Evolutionary conservation across 805 yeast genomes (phyloP), one percentile per base, ranked within the genome.

Genomic region (Candida ipomoeae): DNA sequence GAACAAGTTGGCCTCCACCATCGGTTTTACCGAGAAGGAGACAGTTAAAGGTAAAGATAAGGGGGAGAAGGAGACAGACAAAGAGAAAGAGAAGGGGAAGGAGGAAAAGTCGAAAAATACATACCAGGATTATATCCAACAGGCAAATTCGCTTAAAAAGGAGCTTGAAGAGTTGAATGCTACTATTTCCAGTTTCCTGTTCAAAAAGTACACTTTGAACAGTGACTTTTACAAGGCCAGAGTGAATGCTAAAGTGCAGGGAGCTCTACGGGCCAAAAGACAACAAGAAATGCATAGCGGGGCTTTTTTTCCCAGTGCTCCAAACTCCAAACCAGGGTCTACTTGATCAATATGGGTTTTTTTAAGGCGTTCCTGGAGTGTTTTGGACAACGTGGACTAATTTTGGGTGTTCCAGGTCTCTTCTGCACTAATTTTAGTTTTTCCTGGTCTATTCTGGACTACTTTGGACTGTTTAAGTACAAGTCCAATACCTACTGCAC

Each of bases 161-260:
- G 55, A 62, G 31, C 51, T 64, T 39, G 52, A 55, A 2, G 62
- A 55, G 17, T 40, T 58, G 26, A 59, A 52, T 23, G 58, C 43
- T 2, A 32, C 53, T 3, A 66, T 75, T 21, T 60, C 62, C 15
- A 59, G 57, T 20, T 73, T 54, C 53, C 55, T 60, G 46, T 74
- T 75, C 57, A 72, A 67, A 49, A 62, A 66, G 35, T 79, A 65
- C 57, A 65, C 60, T 35, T 63, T 80, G 44, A 71, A 76, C 57
- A 52, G 62, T 14, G 70, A 66, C 31, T 70, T 80, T 37, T 79
- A 73, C 58, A 69, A 63, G 50, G 62, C 66, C 34, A 60, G 85
- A 50, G 56, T 78, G 23, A 63, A 69, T 40, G 62, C 62, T 38
- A 63, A 65, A 48, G 59, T 62, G 36, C 75, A 77, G 51, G 69